Conservation (phyloP, 768 basidiomycete genomes). For the Cystobasidiopsis lactophilus region DNA sequence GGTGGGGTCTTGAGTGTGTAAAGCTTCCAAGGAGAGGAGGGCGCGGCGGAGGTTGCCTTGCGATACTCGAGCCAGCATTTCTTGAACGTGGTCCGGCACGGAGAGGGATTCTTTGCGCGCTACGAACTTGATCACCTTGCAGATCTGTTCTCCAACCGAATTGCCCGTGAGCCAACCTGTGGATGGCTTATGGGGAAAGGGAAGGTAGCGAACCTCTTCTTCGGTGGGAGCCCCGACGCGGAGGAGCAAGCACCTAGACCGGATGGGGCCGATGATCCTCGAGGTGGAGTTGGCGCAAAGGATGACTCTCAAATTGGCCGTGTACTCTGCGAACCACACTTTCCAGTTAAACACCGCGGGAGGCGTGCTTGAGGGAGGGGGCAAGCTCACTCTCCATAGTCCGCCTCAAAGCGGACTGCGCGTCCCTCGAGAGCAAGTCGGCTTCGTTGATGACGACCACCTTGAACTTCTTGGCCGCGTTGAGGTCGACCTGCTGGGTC, state of each 20-base stretch:
- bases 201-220: slow-evolving; percentile 39
- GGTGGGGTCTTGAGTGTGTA: slow-evolving; percentile 61
- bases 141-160: slow-evolving; percentile 37
- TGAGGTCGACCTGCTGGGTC: slow-evolving; percentile 91
- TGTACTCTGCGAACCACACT: slow-evolving; percentile 46
- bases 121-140: slow-evolving; percentile 50
- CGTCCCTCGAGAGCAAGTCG: slow-evolving; percentile 79
- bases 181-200: slow-evolving; percentile 4
- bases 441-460: slow-evolving; percentile 98
- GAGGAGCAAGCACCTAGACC: slow-evolving; percentile 78
- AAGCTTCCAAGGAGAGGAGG: slow-evolving; percentile 74
- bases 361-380: no score
- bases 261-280: slow-evolving; percentile 87
- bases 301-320: slow-evolving; percentile 90
- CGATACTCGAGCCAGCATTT: slow-evolving; percentile 57
- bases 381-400: slow-evolving; percentile 59
- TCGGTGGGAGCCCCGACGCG: slow-evolving; percentile 68
- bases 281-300: slow-evolving; percentile 89
- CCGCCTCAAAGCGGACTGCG: slow-evolving; percentile 82
- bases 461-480: slow-evolving; percentile 89
- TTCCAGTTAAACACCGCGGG: background rate
- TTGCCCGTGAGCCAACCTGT: no score
- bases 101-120: slow-evolving; percentile 57
- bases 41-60: slow-evolving; percentile 87
- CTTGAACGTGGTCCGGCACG: slow-evolving; percentile 52